Evolutionary conservation across 495 filamentous ascomycete species (phyloP).

Genomic region (Parmelia sp.): DNA sequence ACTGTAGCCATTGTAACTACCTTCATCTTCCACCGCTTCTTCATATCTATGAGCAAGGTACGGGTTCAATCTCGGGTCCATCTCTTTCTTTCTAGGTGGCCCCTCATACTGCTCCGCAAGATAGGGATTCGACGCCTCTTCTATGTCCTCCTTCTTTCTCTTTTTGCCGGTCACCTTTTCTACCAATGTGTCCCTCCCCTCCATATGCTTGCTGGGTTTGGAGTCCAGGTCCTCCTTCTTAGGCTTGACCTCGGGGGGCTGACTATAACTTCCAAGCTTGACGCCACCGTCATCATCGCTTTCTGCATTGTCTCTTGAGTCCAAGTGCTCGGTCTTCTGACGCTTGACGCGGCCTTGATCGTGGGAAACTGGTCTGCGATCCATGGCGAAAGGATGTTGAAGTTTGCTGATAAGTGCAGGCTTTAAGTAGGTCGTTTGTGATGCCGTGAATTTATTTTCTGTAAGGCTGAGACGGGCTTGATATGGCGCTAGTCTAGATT

Average conservation of each 20-base stretch:
- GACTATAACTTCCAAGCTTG: slow-evolving; percentile 9
- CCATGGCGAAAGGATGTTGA: neutral
- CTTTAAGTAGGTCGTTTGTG: neutral
- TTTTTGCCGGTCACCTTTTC: neutral
- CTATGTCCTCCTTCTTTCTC: slow-evolving; percentile 3
- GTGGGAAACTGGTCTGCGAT: slow-evolving; percentile 34
- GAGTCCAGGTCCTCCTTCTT: neutral
- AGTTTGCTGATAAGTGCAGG: neutral
- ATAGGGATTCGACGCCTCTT: slow-evolving; percentile 3
- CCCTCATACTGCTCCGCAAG: slow-evolving; percentile 5
- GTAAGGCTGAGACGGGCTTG: slow-evolving; percentile 5
- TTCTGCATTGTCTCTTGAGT: slow-evolving; percentile 27
- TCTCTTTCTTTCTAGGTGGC: slow-evolving; percentile 34
- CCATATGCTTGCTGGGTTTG: neutral
- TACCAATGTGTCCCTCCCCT: neutral
- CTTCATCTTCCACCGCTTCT: slow-evolving; percentile 29
- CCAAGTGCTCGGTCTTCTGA: slow-evolving; percentile 35
- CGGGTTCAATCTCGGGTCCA: slow-evolving; percentile 60
- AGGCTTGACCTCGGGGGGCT: slow-evolving; percentile 16
- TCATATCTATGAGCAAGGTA: slow-evolving; percentile 90
- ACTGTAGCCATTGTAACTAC: slow-evolving; percentile 31
- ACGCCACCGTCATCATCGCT: slow-evolving; percentile 41
- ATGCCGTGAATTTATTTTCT: slow-evolving; percentile 1
- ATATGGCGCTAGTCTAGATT: slow-evolving; percentile 2
- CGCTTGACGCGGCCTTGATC: slow-evolving; percentile 43